Evolutionary conservation across 176 grass and related monocot genomes (phyloP), one percentile per base, ranked within the genome.

Genomic region (Rhynchospora breviuscula): DNA sequence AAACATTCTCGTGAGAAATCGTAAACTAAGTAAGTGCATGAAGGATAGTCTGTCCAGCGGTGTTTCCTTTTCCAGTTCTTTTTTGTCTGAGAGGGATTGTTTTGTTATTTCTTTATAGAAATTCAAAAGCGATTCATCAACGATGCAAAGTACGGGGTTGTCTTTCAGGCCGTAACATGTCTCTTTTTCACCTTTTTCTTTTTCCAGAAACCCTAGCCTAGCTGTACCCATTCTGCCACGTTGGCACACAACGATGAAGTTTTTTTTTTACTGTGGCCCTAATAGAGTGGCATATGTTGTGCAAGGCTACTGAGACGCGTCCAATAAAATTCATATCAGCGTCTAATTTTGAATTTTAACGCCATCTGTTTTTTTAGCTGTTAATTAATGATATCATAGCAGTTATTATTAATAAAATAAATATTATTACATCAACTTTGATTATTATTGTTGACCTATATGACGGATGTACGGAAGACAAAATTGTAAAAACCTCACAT

Each of bases 31-130:
- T 22, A 13, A 18, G 45, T 76, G 44, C 40, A 13, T n/a, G 56
- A 25, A 3, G 22, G 12, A 3, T 54, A 21, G 1, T 22, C 33
- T 52, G 78, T 62, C 3, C 14, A 21, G 33, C 10, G 31, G 78
- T 43, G 26, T 62, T 44, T 62, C 31, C 78, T 80, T 40, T 80
- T 80, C 31, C 56, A 62, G 56, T 80, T 80, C 78, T 80, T 80
- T 80, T 45, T 44, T 7, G 78, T 60, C 70, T 75, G 1, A 11
- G 45, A 52, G 21, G 9, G 66, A 40, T 21, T 22, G 70, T 75
- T 75, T 75, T 75, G 10, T 51, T 75, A 25, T 11, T 51, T 74
- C 65, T 74, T 45, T 74, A 23, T 52, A 25, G 47, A 75, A 52
- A 56, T 56, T 77, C 49, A 54, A 77, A 77, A 77, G 73, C 13